Base-by-base conservation (phyloP, 139 green algal genomes). In the Medakamo hakoo region DNA sequence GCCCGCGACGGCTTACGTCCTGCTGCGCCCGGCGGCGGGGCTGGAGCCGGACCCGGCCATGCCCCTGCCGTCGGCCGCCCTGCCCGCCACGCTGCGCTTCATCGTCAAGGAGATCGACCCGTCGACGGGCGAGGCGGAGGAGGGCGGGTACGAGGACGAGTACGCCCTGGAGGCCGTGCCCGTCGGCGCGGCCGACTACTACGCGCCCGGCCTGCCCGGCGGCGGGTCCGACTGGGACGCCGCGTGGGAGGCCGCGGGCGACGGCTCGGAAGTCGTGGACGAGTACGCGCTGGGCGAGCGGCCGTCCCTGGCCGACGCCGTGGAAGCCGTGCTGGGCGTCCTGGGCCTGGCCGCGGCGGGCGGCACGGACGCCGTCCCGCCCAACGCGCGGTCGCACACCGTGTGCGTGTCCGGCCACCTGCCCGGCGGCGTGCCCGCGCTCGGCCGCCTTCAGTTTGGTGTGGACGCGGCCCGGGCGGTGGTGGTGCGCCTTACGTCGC, bases 41-140 rank as follows among this genome's bases (percentile, higher is more conserved):
- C n/a, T n/a, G n/a, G n/a, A n/a, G n/a, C n/a, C n/a, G n/a, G n/a
- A n/a, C n/a, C n/a, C n/a, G n/a, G 63, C 64, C 40, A 30, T 86
- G 30, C 65, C 76, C 0, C 30, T 86, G 26, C 88, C 82, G 66
- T 88, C 87, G 68, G 67, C 88, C 24, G 30, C 55, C 32, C 56
- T 84, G 18, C 69, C 68, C 32, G 81, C 78, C 70, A 84, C 82
- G 49, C 78, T 99, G 22, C 88, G 84, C 64, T 98, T 98, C 77
- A 89, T 70, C 28, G 80, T 97, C 58, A 98, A 98, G 76, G 92
- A 99, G 81, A 88, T 99, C 24, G 92, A 99, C 68, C 92, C 91
- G 1, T 70, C 71, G 16, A 93, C 80, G 48, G 92, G 81, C 30
- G 87, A 94, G 65, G 77, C 79, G 1, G 88, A 95, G 72, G 88